Percentiles rank a stretch among this genome's conserved stretches.
Conservation (phyloP, 441 rosid species). For the Arabidopsis hybrid region DNA sequence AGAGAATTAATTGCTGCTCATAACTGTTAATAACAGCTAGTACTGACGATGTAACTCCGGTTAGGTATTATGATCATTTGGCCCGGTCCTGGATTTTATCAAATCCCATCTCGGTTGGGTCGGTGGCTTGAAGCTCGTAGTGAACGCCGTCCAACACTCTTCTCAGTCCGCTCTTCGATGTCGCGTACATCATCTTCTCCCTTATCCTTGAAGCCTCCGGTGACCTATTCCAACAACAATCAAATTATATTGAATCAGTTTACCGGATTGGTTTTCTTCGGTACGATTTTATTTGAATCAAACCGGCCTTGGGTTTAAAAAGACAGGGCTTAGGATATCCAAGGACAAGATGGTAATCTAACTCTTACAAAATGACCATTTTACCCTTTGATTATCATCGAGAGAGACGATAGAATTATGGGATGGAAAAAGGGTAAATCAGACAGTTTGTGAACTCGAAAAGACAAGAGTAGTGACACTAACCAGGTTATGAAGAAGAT, state of each 20-base stretch:
- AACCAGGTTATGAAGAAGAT: constrained; percentile 97
- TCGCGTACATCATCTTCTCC: constrained; percentile 87
- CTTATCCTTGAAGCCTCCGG: constrained; percentile 86
- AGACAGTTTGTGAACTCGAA: background rate
- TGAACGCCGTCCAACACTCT: constrained; percentile 84
- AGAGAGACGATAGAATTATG: background rate
- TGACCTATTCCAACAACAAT: constrained; percentile 52
- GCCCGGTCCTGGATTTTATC: constrained; percentile 75
- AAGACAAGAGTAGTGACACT: constrained; percentile 12
- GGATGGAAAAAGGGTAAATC: constrained; percentile 10
- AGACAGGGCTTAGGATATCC: background rate
- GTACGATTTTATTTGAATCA: too few relatives aligned
- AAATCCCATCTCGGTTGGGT: constrained; percentile 95
- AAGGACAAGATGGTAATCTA: background rate
- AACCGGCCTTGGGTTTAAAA: background rate
- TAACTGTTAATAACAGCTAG: constrained; percentile 23
- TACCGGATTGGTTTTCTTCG: too few relatives aligned
- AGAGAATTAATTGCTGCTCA: constrained; percentile 8
- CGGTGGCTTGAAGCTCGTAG: constrained; percentile 90
- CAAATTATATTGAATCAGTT: too few relatives aligned
- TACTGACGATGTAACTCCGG: constrained; percentile 26
- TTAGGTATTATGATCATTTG: constrained; percentile 44
- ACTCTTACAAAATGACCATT: rapidly evolving
- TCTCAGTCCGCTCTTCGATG: constrained; percentile 85
- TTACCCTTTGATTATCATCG: background rate